Percentiles rank a stretch among this genome's conserved stretches.
These are phyloP conservation scores for Pseudozyma sp. DNA, from an alignment of 1,284 basidiomycete species.

Conservation along the genomic window DNA sequence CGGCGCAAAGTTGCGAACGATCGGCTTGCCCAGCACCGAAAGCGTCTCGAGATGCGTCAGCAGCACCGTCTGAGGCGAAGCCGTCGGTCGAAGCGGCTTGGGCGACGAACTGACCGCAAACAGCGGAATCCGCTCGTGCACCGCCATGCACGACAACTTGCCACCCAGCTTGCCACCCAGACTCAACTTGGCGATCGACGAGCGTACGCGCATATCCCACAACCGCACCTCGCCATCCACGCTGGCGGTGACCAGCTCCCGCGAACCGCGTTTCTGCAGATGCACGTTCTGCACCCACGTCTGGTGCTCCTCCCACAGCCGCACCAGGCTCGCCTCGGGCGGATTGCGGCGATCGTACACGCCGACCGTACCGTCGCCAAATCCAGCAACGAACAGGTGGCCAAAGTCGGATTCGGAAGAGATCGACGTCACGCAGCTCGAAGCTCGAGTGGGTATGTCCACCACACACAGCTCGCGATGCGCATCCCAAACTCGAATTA, in stretches of 20 bases:
- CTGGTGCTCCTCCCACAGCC: conserved; percentile 81
- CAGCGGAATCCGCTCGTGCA: conserved; percentile 85
- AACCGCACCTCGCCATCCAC: conserved; percentile 89
- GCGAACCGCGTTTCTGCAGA: conserved; percentile 80
- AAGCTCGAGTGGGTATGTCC: conserved; percentile 87
- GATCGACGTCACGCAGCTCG: conserved; percentile 88
- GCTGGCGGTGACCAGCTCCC: conserved; percentile 90
- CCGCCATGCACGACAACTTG: conserved; percentile 81
- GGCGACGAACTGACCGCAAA: conserved; percentile 75
- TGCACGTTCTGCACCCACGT: conserved; percentile 92
- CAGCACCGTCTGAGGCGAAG: conserved; percentile 44
- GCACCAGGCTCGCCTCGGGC: conserved; percentile 84
- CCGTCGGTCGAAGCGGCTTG: conserved; percentile 31
- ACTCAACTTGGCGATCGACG: conserved; percentile 77
- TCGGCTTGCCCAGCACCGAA: conserved; percentile 31
- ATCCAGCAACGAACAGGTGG: conserved; percentile 87
- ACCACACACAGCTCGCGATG: conserved; percentile 85
- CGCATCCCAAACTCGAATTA: conserved; percentile 94
- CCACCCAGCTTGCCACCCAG: conserved; percentile 70
- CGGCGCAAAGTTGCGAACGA: conserved; percentile 42
- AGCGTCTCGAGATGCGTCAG: conserved; percentile 53
- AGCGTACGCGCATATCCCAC: conserved; percentile 86
- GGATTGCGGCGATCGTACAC: conserved; percentile 90
- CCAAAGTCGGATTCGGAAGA: conserved; percentile 82
- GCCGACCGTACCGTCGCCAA: conserved; percentile 90